These are phyloP conservation scores for Mortierella claussenii DNA, from an alignment of 192 early-diverging fungal species.

Conservation along the genomic window DNA sequence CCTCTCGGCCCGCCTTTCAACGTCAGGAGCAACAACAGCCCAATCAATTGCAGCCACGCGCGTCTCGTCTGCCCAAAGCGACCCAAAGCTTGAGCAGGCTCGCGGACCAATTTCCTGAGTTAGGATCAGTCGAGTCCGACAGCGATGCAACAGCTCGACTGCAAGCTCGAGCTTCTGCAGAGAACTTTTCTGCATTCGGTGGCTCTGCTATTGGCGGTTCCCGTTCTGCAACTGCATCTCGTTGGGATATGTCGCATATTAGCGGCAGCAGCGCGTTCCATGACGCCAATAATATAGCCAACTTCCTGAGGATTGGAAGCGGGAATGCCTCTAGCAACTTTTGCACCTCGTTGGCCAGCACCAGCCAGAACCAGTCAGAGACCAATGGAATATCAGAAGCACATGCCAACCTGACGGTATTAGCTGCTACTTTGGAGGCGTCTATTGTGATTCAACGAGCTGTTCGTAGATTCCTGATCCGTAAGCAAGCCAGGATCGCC, in stretches of 20 bases:
- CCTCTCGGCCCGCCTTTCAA: conserved; percentile 19
- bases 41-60: conserved; percentile 13
- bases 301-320: too few relatives aligned
- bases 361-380: too few relatives aligned
- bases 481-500: conserved; percentile 13
- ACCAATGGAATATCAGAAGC: too few relatives aligned
- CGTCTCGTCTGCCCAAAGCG: conserved; percentile 31
- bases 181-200: conserved; percentile 2
- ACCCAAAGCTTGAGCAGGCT: conserved; percentile 6
- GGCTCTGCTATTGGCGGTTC: neutral
- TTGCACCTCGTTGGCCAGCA: too few relatives aligned
- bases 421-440: conserved; percentile 14
- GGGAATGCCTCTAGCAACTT: too few relatives aligned
- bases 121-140: conserved; percentile 4
- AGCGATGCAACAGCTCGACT: neutral
- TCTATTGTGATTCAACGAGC: conserved; percentile 47
- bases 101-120: conserved; percentile 22
- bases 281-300: too few relatives aligned
- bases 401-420: neutral
- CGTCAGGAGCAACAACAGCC: conserved; percentile 2
- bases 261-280: too few relatives aligned
- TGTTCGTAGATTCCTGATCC: conserved; percentile 34
- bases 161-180: neutral
- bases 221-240: neutral
- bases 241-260: conserved; percentile 22